Evolutionary conservation across 331 rosid genomes (phyloP).

Genomic region (Cydonia oblonga): DNA sequence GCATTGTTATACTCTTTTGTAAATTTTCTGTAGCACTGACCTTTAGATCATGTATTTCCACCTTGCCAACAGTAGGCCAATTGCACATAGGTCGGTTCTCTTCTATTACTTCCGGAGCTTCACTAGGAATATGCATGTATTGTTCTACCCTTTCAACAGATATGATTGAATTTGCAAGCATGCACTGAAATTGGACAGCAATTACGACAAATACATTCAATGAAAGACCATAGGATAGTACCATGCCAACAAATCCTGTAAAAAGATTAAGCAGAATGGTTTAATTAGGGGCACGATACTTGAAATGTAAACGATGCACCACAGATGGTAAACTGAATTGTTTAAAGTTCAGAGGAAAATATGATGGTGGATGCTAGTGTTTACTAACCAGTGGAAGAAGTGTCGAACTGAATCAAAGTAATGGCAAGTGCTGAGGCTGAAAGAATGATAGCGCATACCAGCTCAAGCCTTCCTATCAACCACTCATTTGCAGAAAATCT

Average conservation of each 20-base stretch:
- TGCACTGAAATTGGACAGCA: slow-evolving; percentile 13
- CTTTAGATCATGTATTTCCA: slow-evolving; percentile 16
- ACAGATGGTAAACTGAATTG: neutral
- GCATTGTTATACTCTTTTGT: no score
- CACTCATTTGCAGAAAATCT: slow-evolving; percentile 45
- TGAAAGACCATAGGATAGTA: slow-evolving; percentile 22
- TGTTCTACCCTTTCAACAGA: slow-evolving; percentile 29
- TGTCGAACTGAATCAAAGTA: neutral
- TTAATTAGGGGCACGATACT: no score
- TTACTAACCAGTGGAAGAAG: slow-evolving; percentile 15
- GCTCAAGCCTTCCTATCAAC: slow-evolving; percentile 44
- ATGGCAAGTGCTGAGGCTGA: slow-evolving; percentile 20
- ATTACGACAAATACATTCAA: slow-evolving; percentile 7
- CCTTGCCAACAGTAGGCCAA: slow-evolving; percentile 19
- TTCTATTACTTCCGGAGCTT: slow-evolving; percentile 12
- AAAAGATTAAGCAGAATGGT: neutral
- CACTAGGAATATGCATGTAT: slow-evolving; percentile 28
- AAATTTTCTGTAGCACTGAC: neutral
- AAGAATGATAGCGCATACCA: slow-evolving; percentile 30
- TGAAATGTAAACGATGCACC: neutral
- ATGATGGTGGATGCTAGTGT: neutral
- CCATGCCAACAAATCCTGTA: slow-evolving; percentile 23
- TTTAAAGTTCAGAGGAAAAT: neutral
- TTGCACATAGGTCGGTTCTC: slow-evolving; percentile 5
- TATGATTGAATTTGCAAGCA: slow-evolving; percentile 5